Conservation (phyloP, 768 basidiomycete species). For the Crepidotus variabilis region DNA sequence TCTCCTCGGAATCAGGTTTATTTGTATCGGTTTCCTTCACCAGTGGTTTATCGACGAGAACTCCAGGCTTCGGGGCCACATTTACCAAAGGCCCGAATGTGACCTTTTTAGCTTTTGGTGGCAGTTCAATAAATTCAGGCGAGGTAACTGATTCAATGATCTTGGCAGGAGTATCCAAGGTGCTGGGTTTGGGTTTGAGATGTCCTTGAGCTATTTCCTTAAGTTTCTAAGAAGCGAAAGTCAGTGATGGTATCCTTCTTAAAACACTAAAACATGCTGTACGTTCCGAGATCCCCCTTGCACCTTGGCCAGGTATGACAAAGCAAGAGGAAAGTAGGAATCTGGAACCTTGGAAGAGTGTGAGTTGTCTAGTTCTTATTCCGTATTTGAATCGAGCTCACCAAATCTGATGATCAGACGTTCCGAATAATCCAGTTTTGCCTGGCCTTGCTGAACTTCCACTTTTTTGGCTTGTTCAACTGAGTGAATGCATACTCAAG, state of each 20-base stretch:
- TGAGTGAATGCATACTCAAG: constrained; percentile 54
- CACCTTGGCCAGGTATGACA: constrained; percentile 18
- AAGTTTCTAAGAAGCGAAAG: constrained; percentile 14
- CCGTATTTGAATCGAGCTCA: constrained; percentile 21
- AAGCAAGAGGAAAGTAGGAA: constrained; percentile 18
- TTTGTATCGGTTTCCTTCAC: too few species aligned
- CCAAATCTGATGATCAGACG: constrained; percentile 48
- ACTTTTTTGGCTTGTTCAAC: constrained; percentile 41
- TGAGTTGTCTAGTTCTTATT: neutral
- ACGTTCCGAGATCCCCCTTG: constrained; percentile 23
- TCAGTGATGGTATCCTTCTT: neutral
- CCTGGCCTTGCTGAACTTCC: constrained; percentile 74
- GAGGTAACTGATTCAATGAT: neutral
- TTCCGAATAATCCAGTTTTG: constrained; percentile 76
- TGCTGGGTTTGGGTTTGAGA: constrained; percentile 10
- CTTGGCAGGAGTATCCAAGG: neutral
- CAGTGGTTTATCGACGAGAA: neutral
- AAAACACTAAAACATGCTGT: neutral
- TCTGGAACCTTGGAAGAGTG: constrained; percentile 16
- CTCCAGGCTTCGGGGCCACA: constrained; percentile 3
- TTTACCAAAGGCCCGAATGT: constrained; percentile 17
- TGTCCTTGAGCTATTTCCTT: constrained; percentile 16
- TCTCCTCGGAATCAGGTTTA: too few species aligned
- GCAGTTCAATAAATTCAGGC: neutral
- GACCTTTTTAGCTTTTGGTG: neutral